Conservation (phyloP, 805 yeast species). For the Wickerhamomyces chambardii region DNA sequence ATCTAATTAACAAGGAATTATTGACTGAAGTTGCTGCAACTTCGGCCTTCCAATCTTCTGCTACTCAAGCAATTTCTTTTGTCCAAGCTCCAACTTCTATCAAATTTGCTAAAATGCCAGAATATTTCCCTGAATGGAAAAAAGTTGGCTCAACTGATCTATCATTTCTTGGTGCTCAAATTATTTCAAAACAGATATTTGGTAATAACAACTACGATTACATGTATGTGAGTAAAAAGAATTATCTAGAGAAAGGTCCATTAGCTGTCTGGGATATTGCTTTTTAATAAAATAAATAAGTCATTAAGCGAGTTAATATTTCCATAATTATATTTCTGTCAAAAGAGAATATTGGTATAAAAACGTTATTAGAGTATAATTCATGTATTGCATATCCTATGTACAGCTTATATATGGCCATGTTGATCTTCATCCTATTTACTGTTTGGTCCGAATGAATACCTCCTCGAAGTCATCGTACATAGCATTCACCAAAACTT, state of each 20-base stretch:
- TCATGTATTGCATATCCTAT: too few species aligned
- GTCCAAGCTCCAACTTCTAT: constrained; percentile 78
- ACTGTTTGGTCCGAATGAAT: background rate
- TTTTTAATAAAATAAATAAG: constrained; percentile 15
- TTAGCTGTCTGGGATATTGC: constrained; percentile 66
- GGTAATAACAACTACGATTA: constrained; percentile 50
- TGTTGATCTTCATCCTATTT: too few species aligned
- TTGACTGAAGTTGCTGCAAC: constrained; percentile 18
- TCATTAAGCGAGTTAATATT: too few species aligned
- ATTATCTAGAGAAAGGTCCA: constrained; percentile 77
- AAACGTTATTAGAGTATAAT: too few species aligned
- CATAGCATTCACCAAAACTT: constrained; percentile 7
- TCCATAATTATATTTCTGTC: too few species aligned
- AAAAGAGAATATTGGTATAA: too few species aligned
- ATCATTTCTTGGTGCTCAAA: constrained; percentile 78
- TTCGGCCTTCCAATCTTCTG: constrained; percentile 19
- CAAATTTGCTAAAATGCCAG: constrained; percentile 66
- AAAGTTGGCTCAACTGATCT: constrained; percentile 68
- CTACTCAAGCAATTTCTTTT: constrained; percentile 16
- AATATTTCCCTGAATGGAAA: constrained; percentile 94
- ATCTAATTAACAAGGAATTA: constrained; percentile 30
- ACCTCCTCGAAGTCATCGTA: constrained; percentile 17
- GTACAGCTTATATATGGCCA: too few species aligned
- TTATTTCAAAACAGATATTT: constrained; percentile 79
- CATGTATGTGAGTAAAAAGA: constrained; percentile 57